Evolutionary conservation across 2,329 filamentous ascomycete species (phyloP), one percentile per base, ranked within the genome.

Genomic region (Fusarium multiceps): DNA sequence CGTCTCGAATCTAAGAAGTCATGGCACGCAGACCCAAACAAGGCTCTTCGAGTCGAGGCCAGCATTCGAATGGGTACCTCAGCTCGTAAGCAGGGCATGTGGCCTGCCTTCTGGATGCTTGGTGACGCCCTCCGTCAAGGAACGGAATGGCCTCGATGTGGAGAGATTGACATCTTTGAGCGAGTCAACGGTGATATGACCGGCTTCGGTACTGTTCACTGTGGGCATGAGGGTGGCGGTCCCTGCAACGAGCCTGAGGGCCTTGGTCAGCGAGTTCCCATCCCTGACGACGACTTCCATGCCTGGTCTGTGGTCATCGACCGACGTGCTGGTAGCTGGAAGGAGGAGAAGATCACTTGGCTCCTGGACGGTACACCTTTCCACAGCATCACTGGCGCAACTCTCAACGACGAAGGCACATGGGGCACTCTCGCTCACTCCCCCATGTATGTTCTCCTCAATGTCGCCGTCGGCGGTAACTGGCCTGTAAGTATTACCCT

Each of bases 101-200:
- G 85, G 85, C 84, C 85, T 4, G 85, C 85, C 6, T 87, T 86
- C 72, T 87, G 85, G 85, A 76, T 85, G 55, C 80, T 86, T 2
- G 85, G 85, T 13, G 79, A 84, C 61, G 78, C 82, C 18, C 77
- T 86, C 53, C 82, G 84, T 9, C 74, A 78, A 63, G 84, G 84
- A 14, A 82, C 80, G 4, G 63, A 68, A 21, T 87, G 85, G 85
- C 85, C 85, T 1, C 76, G 75, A 10, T 85, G 83, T 68, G 85
- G 85, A 27, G 85, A 87, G 78, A 76, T 87, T 47, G 85, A 87
- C 69, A 80, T 85, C 61, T 79, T 86, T 54, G 85, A 87, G 78
- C 81, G 80, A 28, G 78, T 86, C 63, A 83, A 85, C 74, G 84
- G 84, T 6, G 69, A 75, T 41, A 70, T 82, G 62, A 82, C 78